These are phyloP conservation scores for Beauveria medogensis DNA, from an alignment of 2,329 filamentous ascomycete genomes.

Conservation along the genomic window DNA sequence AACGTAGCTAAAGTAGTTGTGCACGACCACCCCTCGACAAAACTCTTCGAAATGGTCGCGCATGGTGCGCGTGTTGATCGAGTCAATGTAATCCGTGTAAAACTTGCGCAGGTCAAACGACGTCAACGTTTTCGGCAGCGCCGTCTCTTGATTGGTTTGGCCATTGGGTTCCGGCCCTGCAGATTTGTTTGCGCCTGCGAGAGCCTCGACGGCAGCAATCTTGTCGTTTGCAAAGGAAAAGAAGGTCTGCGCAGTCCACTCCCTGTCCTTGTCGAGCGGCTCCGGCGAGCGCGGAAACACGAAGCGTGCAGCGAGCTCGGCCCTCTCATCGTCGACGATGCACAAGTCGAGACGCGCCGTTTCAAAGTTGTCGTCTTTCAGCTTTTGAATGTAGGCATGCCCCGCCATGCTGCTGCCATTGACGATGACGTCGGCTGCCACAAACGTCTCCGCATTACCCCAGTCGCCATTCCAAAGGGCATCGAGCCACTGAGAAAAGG, in stretches of 20 bases:
- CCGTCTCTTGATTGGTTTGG: not conserved
- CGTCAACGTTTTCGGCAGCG: not conserved
- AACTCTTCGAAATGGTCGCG: slow-evolving; percentile 18
- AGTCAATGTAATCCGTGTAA: slow-evolving; percentile 24
- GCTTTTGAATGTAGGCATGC: not conserved
- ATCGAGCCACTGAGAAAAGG: not conserved
- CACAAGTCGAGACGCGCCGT: not conserved
- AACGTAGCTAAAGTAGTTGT: slow-evolving; percentile 22
- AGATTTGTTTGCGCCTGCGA: not conserved
- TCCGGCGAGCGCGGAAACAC: not conserved
- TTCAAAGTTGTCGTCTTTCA: not conserved
- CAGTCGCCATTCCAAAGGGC: not conserved
- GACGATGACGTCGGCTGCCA: slow-evolving; percentile 2
- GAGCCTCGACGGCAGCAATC: not conserved
- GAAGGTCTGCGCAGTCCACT: not conserved
- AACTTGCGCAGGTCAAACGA: not conserved
- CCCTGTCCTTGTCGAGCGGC: not conserved
- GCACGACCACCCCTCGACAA: slow-evolving; percentile 20
- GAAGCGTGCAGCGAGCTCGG: not conserved
- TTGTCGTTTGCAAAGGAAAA: not conserved
- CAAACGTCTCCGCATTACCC: not conserved
- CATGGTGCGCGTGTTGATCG: slow-evolving; percentile 25
- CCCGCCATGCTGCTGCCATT: not conserved
- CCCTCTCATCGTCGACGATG: not conserved
- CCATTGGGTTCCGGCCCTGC: too few relatives aligned